Percentiles rank a stretch among this genome's conserved stretches.
These are phyloP conservation scores for Aspergillus sp. DNA, from an alignment of 2,329 filamentous ascomycete genomes.

Conservation along the genomic window DNA sequence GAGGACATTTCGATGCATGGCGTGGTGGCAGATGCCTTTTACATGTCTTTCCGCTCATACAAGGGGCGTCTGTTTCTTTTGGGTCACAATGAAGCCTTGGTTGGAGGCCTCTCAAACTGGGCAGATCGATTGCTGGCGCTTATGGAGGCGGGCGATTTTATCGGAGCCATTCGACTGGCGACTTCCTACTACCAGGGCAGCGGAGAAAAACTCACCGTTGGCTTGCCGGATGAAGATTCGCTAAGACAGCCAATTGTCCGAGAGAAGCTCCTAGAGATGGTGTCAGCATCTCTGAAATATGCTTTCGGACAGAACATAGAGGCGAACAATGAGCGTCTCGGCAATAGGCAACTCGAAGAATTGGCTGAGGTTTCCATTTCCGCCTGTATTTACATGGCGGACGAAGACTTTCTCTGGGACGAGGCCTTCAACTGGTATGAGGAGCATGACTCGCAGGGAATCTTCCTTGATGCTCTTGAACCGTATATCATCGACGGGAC, in stretches of 20 bases:
- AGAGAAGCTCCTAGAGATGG: conserved; percentile 89
- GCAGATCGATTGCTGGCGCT: conserved; percentile 87
- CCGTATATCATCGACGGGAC: conserved; percentile 79
- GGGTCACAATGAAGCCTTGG: conserved; percentile 89
- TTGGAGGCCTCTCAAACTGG: conserved; percentile 94
- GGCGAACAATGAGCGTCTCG: conserved; percentile 49
- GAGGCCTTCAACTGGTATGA: conserved; percentile 90
- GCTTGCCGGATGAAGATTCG: conserved; percentile 78
- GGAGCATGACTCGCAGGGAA: conserved; percentile 66
- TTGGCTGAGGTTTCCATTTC: conserved; percentile 80
- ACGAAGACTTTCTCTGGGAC: conserved; percentile 84
- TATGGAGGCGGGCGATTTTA: conserved; percentile 96
- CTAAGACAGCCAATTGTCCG: conserved; percentile 78
- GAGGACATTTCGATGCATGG: conserved; percentile 88
- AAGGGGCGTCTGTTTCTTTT: conserved; percentile 90
- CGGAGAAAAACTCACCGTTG: conserved; percentile 91
- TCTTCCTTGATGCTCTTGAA: conserved; percentile 87
- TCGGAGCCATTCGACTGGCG: conserved; percentile 84
- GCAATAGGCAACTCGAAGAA: conserved; percentile 67
- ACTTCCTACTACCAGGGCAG: conserved; percentile 90
- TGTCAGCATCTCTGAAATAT: conserved; percentile 86
- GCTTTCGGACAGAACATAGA: conserved; percentile 68
- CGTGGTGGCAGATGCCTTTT: conserved; percentile 94
- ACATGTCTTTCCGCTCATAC: conserved; percentile 95
- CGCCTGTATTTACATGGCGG: conserved; percentile 74